These are phyloP conservation scores for Fomitiporia mediterranea DNA, from an alignment of 1,284 basidiomycete species.

Conservation along the genomic window DNA sequence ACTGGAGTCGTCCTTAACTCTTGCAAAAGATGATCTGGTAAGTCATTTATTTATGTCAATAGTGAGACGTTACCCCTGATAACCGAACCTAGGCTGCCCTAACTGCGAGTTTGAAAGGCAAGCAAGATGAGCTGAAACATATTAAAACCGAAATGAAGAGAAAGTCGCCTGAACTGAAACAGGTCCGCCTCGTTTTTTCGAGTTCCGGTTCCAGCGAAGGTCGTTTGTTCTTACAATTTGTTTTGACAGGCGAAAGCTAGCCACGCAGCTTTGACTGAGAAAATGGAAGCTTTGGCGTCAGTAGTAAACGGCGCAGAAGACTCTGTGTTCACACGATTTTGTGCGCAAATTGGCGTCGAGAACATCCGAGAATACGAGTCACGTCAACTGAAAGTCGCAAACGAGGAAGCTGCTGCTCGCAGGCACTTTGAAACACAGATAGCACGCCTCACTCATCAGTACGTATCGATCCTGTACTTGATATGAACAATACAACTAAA, in stretches of 20 bases:
- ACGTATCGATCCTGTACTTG: conserved; percentile 29
- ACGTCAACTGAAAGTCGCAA: conserved; percentile 81
- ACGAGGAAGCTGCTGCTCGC: conserved; percentile 83
- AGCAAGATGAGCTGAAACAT: conserved; percentile 77
- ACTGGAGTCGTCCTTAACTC: conserved; percentile 68
- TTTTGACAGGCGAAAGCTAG: conserved; percentile 45
- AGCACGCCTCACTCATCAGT: conserved; percentile 86
- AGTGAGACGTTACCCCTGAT: conserved; percentile 7
- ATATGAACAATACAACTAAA: background rate
- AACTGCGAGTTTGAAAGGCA: conserved; percentile 62
- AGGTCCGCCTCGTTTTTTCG: conserved; percentile 37
- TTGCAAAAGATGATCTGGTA: conserved; percentile 83
- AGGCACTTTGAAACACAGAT: conserved; percentile 86
- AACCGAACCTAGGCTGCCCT: conserved; percentile 47
- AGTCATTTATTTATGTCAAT: conserved; percentile 24
- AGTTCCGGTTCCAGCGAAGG: background rate
- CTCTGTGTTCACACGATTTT: conserved; percentile 77
- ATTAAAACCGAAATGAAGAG: conserved; percentile 67
- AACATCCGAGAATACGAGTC: conserved; percentile 96
- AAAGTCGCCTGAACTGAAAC: conserved; percentile 60
- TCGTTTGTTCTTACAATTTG: background rate
- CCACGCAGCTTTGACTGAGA: conserved; percentile 48
- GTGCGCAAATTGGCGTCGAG: conserved; percentile 71
- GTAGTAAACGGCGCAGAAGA: conserved; percentile 79
- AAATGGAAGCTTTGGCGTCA: conserved; percentile 53